These are phyloP conservation scores for Xerocomellus chrysenteron DNA, from an alignment of 768 basidiomycete species.

Conservation along the genomic window DNA sequence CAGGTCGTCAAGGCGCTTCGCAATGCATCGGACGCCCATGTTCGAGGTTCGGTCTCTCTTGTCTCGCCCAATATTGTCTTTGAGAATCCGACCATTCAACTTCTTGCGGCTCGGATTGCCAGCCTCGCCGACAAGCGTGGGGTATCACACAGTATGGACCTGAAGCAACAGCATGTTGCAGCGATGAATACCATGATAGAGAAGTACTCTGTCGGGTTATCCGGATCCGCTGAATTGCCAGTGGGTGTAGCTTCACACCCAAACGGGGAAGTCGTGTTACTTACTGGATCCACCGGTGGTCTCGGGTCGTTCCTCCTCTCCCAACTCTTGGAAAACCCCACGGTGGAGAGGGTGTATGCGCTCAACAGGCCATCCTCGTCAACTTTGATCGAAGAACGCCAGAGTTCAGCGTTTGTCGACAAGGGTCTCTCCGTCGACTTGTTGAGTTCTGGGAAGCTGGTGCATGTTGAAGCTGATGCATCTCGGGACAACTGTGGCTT, in stretches of 20 bases:
- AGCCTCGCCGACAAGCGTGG: neutral
- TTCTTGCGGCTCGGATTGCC: too few relatives aligned
- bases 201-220: neutral
- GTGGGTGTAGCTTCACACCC: neutral
- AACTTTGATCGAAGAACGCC: slow-evolving; percentile 21
- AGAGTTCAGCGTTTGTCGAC: slow-evolving; percentile 33
- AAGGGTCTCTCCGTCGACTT: slow-evolving; percentile 31
- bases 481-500: slow-evolving; percentile 32
- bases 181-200: slow-evolving; percentile 34
- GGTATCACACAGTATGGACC: neutral
- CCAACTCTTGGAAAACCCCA: slow-evolving; percentile 21
- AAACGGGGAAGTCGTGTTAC: neutral
- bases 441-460: slow-evolving; percentile 33
- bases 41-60: too few relatives aligned
- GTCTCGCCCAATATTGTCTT: too few relatives aligned
- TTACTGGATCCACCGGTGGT: slow-evolving; percentile 46
- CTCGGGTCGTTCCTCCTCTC: slow-evolving; percentile 40
- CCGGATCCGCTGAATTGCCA: neutral
- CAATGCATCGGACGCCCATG: too few relatives aligned
- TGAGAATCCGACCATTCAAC: too few relatives aligned
- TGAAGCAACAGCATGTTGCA: neutral
- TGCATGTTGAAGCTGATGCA: slow-evolving; percentile 39
- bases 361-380: neutral
- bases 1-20: too few relatives aligned
- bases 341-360: slow-evolving; percentile 29